These are phyloP conservation scores for Austroboletus sp. DNA, from an alignment of 1,284 basidiomycete species.

Conservation along the genomic window DNA sequence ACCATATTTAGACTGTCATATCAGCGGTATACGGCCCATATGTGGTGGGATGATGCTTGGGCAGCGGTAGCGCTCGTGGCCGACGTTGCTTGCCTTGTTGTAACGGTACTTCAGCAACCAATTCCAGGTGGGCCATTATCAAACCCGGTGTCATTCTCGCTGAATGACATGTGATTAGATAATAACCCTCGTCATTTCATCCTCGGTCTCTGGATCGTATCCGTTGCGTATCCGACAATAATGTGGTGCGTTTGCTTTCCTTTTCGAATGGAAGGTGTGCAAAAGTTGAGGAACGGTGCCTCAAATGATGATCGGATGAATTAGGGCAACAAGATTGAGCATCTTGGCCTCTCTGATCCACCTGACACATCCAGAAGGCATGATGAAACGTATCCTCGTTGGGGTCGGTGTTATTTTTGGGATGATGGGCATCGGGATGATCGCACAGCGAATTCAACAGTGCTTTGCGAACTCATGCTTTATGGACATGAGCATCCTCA, in stretches of 20 bases:
- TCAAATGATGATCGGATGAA: neutral
- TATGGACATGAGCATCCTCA: constrained; percentile 5
- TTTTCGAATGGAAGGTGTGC: neutral
- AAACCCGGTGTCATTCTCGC: neutral
- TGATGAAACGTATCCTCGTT: constrained; percentile 6
- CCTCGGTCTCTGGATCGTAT: constrained; percentile 13
- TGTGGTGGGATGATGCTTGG: constrained; percentile 22
- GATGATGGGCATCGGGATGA: constrained; percentile 8
- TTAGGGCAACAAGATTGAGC: constrained; percentile 25
- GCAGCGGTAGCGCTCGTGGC: constrained; percentile 11
- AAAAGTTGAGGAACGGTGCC: neutral
- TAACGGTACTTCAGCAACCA: neutral
- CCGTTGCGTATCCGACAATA: constrained; percentile 19
- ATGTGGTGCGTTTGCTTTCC: constrained; percentile 23
- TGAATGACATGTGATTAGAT: constrained; percentile 5
- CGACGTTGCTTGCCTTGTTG: neutral
- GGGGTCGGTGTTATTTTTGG: constrained; percentile 15
- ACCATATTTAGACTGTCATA: constrained; percentile 19
- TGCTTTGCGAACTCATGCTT: constrained; percentile 16
- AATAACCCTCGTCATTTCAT: constrained; percentile 8
- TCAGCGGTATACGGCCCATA: constrained; percentile 5
- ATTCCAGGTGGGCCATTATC: constrained; percentile 1
- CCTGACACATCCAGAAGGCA: constrained; percentile 17
- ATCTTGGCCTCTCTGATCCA: constrained; percentile 26
- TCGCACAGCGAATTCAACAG: constrained; percentile 9